Percentiles rank a stretch among this genome's conserved stretches.
These are phyloP conservation scores for Cucurbita ficifolia DNA, from an alignment of 306 rosid species.

Conservation along the genomic window DNA sequence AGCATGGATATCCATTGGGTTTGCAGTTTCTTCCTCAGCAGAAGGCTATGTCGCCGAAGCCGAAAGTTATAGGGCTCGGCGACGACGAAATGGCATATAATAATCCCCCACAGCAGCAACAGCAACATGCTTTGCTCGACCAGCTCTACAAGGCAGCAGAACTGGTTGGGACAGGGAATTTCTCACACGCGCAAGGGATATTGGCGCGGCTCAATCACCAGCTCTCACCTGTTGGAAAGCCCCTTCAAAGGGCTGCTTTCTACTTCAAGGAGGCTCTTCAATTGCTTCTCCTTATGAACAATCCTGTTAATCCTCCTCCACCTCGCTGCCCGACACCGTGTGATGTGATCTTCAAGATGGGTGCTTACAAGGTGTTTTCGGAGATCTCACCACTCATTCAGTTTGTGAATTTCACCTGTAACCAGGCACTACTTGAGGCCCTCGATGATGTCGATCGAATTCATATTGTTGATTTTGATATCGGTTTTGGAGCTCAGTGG, in stretches of 20 bases:
- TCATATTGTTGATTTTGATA: conserved; percentile 37
- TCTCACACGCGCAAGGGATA: conserved; percentile 36
- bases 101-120: conserved; percentile 16
- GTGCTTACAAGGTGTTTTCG: conserved; percentile 32
- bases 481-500: conserved; percentile 40
- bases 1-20: conserved; percentile 18
- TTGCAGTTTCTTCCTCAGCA: conserved; percentile 27
- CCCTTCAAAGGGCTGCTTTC: conserved; percentile 40
- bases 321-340: conserved; percentile 19
- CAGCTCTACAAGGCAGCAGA: conserved; percentile 40
- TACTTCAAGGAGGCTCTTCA: conserved; percentile 44
- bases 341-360: conserved; percentile 34
- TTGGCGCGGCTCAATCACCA: conserved; percentile 54
- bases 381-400: conserved; percentile 34
- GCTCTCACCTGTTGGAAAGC: conserved; percentile 37
- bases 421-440: conserved; percentile 34
- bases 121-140: conserved; percentile 22
- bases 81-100: conserved; percentile 10
- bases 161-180: conserved; percentile 28
- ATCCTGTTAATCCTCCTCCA: conserved; percentile 17
- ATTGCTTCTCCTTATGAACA: conserved; percentile 19
- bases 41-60: conserved; percentile 19
- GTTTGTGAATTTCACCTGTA: conserved; percentile 33
- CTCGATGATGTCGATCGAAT: conserved; percentile 11
- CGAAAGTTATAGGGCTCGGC: conserved; percentile 6